phyloP scores from a whole-genome alignment of 176 grass and related monocot genomes.

The Puccinellia tenuiflora region DNA sequence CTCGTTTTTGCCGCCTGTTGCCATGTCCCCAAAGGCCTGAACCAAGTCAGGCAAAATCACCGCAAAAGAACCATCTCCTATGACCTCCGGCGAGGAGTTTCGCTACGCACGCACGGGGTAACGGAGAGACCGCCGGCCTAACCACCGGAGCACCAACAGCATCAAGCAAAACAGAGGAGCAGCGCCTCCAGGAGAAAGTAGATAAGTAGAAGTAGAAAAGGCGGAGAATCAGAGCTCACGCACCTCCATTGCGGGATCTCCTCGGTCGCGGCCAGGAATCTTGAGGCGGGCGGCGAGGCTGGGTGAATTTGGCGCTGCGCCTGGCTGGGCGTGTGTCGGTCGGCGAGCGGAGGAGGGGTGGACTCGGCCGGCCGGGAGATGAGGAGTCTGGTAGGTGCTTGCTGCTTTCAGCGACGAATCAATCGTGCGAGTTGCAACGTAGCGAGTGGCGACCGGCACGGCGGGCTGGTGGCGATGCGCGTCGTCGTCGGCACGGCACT shows the following conservation, averaged over 20 bases:
- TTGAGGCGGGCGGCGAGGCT: background rate
- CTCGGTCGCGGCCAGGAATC: background rate
- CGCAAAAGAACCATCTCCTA: background rate
- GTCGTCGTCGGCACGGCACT: background rate
- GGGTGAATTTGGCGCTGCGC: background rate
- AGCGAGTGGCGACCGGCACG: conserved; percentile 31
- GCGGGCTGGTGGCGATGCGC: conserved; percentile 1
- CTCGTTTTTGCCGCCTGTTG: background rate
- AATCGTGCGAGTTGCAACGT: background rate
- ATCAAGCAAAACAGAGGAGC: background rate
- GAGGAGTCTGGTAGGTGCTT: background rate
- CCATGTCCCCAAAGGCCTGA: background rate
- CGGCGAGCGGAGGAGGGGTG: conserved; percentile 8
- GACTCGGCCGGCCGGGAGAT: background rate
- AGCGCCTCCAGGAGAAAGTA: background rate
- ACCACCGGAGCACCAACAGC: background rate
- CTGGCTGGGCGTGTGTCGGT: background rate
- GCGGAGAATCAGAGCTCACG: background rate
- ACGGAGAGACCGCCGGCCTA: background rate
- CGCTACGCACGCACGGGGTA: background rate
- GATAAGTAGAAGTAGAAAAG: background rate
- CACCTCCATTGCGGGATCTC: conserved; percentile 50
- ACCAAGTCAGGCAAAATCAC: background rate
- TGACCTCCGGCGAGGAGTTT: background rate
- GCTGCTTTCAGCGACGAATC: no score